Evolutionary conservation across 306 rosid species (phyloP).

Genomic region (Rosa lucieae): DNA sequence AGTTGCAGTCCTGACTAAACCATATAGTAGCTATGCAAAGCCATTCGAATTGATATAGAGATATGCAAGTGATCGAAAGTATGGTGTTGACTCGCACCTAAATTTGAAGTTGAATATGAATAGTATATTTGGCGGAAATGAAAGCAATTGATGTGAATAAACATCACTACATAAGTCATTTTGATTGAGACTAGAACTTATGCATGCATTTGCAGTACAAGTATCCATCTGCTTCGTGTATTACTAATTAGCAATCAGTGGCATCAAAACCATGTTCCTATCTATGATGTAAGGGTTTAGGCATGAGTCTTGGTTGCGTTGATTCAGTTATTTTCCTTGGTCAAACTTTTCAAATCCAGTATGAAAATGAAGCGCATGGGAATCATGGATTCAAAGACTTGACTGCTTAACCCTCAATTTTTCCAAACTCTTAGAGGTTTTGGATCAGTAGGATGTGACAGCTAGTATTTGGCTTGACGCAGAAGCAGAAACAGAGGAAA

Average conservation of each 20-base stretch:
- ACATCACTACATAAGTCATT: background rate
- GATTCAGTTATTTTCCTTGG: background rate
- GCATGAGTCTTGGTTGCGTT: background rate
- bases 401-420: background rate
- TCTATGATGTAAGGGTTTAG: background rate
- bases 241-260: background rate
- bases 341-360: background rate
- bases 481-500: background rate
- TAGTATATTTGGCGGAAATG: background rate
- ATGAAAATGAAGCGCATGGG: background rate
- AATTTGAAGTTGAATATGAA: background rate
- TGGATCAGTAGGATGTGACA: background rate
- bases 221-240: background rate
- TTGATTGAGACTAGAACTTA: background rate
- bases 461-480: background rate
- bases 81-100: background rate
- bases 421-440: background rate
- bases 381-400: background rate
- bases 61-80: background rate
- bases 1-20: background rate
- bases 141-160: background rate
- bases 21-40: background rate
- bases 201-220: background rate
- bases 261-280: background rate
- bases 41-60: background rate